Conservation (phyloP, 2,329 filamentous ascomycete genomes). For the Lachnellula hyalina region DNA sequence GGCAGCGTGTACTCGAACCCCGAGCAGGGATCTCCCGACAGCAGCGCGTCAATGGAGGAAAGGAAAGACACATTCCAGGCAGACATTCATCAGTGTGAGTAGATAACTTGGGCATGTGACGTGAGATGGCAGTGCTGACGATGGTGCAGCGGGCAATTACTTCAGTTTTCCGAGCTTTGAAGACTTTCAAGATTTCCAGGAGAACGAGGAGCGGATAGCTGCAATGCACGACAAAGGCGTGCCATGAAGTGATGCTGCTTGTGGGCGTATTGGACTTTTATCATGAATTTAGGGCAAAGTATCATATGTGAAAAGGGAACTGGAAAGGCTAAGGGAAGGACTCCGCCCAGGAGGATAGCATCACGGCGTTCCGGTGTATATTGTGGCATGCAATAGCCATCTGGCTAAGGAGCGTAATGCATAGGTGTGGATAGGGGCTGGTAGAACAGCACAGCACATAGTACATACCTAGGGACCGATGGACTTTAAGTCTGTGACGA, state of each 20-base stretch:
- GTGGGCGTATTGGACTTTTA: background rate
- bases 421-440: background rate
- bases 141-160: slow-evolving; percentile 46
- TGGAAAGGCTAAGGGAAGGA: background rate
- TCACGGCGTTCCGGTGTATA: background rate
- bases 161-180: slow-evolving; percentile 73
- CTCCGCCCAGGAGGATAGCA: background rate
- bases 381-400: background rate
- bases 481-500: background rate
- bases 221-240: slow-evolving; percentile 14
- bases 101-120: background rate
- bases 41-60: slow-evolving; percentile 2
- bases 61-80: slow-evolving; percentile 24
- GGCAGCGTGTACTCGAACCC: slow-evolving; percentile 21
- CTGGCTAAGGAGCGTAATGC: background rate
- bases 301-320: background rate
- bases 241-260: slow-evolving; percentile 6
- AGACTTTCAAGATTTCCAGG: slow-evolving; percentile 51
- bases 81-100: slow-evolving; percentile 21
- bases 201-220: slow-evolving; percentile 31
- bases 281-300: background rate
- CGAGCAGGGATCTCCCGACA: slow-evolving; percentile 9
- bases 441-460: background rate
- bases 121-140: slow-evolving; percentile 5
- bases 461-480: background rate